Evolutionary conservation across 441 rosid genomes (phyloP), one percentile per base, ranked within the genome.

Genomic region (Eutrema salsugineum): DNA sequence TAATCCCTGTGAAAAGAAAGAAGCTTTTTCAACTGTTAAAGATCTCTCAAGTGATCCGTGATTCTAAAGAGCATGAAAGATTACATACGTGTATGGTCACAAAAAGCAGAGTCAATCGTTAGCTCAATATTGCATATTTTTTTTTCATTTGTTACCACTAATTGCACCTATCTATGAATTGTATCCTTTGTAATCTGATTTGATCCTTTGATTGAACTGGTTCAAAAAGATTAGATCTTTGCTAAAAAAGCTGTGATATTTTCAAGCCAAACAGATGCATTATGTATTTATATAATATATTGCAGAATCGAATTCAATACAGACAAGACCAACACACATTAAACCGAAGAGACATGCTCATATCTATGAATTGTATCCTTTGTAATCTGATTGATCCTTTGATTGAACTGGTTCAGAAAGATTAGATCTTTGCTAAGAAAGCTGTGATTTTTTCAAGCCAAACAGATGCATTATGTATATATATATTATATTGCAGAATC

Each of bases 11-110:
- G 80, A 77, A 64, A 35, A 63, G 75, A 67, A 46, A 69, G 74
- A 76, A 30, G 71, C 79, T 49, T 71, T 50, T 30, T 65, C 76
- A 77, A 70, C 80, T 66, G 80, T 77, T 59, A 77, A 77, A 70
- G 80, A 65, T 59, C 64, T 70, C 80, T 70, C 80, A 66, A 51
- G 80, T 64, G 58, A 71, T 22, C 72, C 80, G 80, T 77, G 80
- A 77, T 3, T 59, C 48, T 39, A 77, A 76, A 76, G 70, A 62
- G 55, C 54, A 68, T 75, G 73, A 46, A 36, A 64, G 50, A 48
- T 65, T 28, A 73, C 61, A 73, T 58, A 76, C 76, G 79, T 76
- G 79, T 76, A 76, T 70, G 70, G 79, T 64, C 66, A 69, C 66
- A 49, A 60, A 35, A 69, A 46, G 54, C 20, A 68, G 64, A 44